Conservation (phyloP, 139 green algal species). For the Chlorella sp. region DNA sequence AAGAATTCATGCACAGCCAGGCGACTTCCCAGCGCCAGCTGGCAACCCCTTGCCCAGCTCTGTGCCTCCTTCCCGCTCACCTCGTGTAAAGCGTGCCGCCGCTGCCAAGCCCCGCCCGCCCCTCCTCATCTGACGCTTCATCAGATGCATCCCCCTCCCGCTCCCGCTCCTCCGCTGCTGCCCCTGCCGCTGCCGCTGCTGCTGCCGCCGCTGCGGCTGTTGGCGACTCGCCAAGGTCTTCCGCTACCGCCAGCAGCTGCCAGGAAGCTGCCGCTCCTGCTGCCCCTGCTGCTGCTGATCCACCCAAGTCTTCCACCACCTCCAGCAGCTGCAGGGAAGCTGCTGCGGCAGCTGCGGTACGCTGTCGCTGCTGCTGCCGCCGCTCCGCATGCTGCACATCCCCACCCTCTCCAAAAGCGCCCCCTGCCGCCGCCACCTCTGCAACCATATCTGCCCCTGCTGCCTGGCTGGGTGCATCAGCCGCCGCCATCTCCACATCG, state of each 20-base stretch:
- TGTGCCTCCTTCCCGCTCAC: background rate
- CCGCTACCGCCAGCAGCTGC: slow-evolving; percentile 18
- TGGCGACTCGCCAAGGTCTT: background rate
- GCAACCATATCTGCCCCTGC: background rate
- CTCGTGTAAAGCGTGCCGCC: slow-evolving; percentile 1
- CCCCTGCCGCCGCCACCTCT: background rate
- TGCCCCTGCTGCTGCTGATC: background rate
- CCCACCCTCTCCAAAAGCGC: too few relatives aligned
- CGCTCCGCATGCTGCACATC: background rate
- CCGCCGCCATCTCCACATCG: background rate
- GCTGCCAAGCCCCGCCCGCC: slow-evolving; percentile 12
- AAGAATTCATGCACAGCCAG: background rate
- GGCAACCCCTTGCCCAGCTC: background rate
- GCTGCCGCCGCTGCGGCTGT: slow-evolving; percentile 1
- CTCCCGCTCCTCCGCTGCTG: background rate
- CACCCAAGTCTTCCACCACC: slow-evolving; percentile 10
- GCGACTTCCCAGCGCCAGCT: background rate
- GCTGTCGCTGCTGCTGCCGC: background rate
- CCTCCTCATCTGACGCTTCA: background rate
- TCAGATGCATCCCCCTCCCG: slow-evolving; percentile 1
- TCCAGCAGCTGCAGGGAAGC: slow-evolving; percentile 10
- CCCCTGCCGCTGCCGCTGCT: background rate
- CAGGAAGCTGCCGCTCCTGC: background rate
- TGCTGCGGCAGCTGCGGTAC: background rate
- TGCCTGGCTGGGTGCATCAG: background rate